Evolutionary conservation across 495 filamentous ascomycete species (phyloP), one percentile per base, ranked within the genome.

Genomic region (Penicillium goetzii): DNA sequence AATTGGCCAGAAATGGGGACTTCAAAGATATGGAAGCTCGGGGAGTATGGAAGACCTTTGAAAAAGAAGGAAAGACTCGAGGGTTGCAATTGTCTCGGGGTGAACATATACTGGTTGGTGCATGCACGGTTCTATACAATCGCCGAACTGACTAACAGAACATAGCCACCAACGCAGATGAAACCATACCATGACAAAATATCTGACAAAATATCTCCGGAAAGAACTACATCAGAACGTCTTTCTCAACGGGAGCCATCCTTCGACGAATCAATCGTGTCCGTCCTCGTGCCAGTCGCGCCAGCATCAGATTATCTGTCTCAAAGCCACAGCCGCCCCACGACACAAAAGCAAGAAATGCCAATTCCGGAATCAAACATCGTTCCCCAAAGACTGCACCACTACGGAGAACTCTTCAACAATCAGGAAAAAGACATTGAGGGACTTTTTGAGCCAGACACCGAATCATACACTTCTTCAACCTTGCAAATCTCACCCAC

Each of bases 321-420:
- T 43, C 6, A 2, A 6, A 9, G 33, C 15, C 52, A 61, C 61
- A 23, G 23, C 40, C n/a, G 62, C 10, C 33, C 58, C 9, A 26
- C 25, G 1, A 12, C 59, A 40, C 17, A 54, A 12, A 47, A 36
- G 9, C 23, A 33, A 51, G 25, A 60, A 21, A 25, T 17, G 17
- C 33, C 19, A 61, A 25, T 6, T 5, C 33, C 30, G 4, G 34
- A 38, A 28, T 34, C 34, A 32, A 58, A 58, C 28, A 28, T 41
- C 23, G 30, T n/a, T 32, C 15, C 43, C 3, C 28, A 67, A n/a
- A 45, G 50, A 56, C 23, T 43, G n/a, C 19, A 53, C 23, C 45
- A 65, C 36, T 72, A 72, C 32, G 60, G 64, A 28, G 56, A 67
- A 47, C 12, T 69, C 2, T 23, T 72, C 15, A 49, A 55, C 45